Evolutionary conservation across 1,284 basidiomycete genomes (phyloP), one percentile per base, ranked within the genome.

Genomic region (Apiotrichum brassicae): DNA sequence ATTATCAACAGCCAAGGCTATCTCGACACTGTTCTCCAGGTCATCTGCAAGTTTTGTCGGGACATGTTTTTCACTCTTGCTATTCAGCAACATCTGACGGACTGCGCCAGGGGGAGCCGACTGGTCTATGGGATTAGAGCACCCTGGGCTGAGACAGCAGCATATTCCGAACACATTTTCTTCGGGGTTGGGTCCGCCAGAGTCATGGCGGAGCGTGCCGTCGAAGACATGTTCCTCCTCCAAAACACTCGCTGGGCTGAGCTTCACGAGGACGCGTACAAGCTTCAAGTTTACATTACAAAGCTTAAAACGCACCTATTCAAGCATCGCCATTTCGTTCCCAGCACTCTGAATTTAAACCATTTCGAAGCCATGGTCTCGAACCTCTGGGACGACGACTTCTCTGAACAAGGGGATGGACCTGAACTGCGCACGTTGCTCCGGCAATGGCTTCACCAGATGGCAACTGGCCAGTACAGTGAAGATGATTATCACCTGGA

Each of bases 221-320:
- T 65, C 11, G 63, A 66, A 22, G 55, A 58, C 32, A 33, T 52
- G 43, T 66, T 58, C 53, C 42, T 65, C 19, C 18, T 32, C 9
- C 44, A 51, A n/a, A 58, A 66, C 34, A 62, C 59, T 3, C 48
- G 54, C 9, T 64, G 54, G 54, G 26, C 20, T n/a, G 58, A 63
- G 34, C 35, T 60, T 5, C 18, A 33, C 6, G 30, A 9, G n/a
- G 43, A 39, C 16, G 57, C 59, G 12, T 11, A 49, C 18, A 20
- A 43, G 3, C 36, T 65, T 12, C 65, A 66, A 35, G 26, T 16
- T 6, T 4, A 40, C 0, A 22, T 56, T 6, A 30, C 40, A 2
- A 14, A 34, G 4, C 28, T 43, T 23, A 43, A 36, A 42, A 13
- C 24, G 4, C 19, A 5, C 18, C 24, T 19, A 19, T 56, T 32